Conservation (phyloP, 495 filamentous ascomycete species). For the Penicilliopsis zonata region DNA sequence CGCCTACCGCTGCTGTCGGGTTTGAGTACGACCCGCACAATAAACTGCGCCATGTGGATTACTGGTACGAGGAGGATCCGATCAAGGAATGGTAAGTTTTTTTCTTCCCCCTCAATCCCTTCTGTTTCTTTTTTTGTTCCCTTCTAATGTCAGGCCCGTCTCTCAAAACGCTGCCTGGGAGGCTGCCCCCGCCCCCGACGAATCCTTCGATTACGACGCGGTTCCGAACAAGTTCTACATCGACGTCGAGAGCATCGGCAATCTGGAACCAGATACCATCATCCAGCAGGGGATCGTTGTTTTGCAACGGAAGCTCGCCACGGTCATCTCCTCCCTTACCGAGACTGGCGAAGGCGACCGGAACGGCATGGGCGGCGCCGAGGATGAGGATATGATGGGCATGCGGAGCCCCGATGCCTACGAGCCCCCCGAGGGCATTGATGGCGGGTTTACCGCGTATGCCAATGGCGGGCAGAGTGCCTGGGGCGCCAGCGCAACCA, state of each 20-base stretch:
- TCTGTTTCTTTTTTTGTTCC: conserved; percentile 1
- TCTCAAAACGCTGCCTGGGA: conserved; percentile 81
- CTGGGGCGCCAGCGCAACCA: conserved; percentile 50
- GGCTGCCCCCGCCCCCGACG: conserved; percentile 59
- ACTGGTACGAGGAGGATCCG: conserved; percentile 87
- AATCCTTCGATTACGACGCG: conserved; percentile 85
- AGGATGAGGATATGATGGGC: conserved; percentile 43
- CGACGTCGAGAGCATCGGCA: conserved; percentile 82
- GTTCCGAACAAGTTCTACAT: conserved; percentile 77
- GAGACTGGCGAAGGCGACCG: conserved; percentile 32
- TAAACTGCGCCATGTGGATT: conserved; percentile 74
- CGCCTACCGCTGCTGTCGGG: conserved; percentile 77
- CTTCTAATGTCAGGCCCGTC: conserved; percentile 51
- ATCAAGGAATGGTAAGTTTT: conserved; percentile 74
- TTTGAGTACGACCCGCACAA: conserved; percentile 99
- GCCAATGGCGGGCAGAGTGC: conserved; percentile 46
- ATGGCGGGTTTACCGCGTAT: conserved; percentile 72
- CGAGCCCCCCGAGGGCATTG: conserved; percentile 45
- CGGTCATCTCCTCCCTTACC: conserved; percentile 62
- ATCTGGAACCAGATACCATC: conserved; percentile 75
- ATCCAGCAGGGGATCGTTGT: conserved; percentile 82
- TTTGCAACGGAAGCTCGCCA: conserved; percentile 79
- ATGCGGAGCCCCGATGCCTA: conserved; percentile 49
- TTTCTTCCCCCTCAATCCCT: background rate
- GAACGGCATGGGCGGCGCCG: conserved; percentile 34